phyloP scores from a whole-genome alignment of 306 rosid genomes.

The Ziziphus jujuba region DNA sequence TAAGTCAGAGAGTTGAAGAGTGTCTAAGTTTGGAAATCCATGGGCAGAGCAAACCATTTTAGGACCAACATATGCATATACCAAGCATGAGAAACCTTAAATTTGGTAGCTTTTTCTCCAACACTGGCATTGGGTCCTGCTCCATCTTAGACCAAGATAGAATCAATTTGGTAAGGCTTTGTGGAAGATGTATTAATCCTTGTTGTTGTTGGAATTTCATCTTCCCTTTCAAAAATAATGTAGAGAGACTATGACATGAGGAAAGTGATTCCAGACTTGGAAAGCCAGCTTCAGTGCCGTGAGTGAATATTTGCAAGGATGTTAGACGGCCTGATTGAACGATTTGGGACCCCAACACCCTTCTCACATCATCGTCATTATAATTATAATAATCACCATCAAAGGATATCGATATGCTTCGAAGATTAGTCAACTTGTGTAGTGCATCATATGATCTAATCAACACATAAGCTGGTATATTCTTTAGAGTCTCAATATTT shows the following conservation, averaged over 20 bases:
- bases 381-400: background rate
- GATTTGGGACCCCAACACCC: constrained; percentile 24
- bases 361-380: background rate
- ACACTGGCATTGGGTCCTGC: constrained; percentile 42
- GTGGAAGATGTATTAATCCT: constrained; percentile 5
- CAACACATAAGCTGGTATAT: background rate
- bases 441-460: background rate
- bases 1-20: constrained; percentile 28
- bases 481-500: background rate
- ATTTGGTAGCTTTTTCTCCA: constrained; percentile 44
- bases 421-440: background rate
- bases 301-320: constrained; percentile 36
- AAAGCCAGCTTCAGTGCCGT: constrained; percentile 13
- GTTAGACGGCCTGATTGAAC: constrained; percentile 29
- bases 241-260: constrained; percentile 22
- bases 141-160: constrained; percentile 36
- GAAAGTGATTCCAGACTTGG: constrained; percentile 1
- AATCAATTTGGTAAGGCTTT: constrained; percentile 38
- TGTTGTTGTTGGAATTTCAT: constrained; percentile 18
- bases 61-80: constrained; percentile 26
- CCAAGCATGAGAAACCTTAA: constrained; percentile 34
- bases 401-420: background rate
- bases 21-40: constrained; percentile 52
- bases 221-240: constrained; percentile 34
- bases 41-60: constrained; percentile 33